These are phyloP conservation scores for Dorcoceras hygrometricum DNA, from an alignment of 257 asterid species.

Conservation along the genomic window DNA sequence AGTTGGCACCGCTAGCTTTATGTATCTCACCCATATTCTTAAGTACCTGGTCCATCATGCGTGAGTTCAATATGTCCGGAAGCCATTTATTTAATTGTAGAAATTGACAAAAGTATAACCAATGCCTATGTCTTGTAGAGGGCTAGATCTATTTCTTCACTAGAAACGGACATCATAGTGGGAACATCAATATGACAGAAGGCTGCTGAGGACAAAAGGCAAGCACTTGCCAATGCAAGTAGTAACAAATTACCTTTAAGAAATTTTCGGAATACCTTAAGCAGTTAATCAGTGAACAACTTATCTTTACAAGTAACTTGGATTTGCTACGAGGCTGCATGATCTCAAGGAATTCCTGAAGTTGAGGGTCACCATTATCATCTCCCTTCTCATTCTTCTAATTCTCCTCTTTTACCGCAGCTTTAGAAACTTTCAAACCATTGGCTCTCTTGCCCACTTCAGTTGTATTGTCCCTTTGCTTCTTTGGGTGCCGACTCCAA, in stretches of 20 bases:
- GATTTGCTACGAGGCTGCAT: conserved; percentile 81
- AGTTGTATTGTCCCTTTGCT: conserved; percentile 43
- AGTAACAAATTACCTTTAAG: background rate
- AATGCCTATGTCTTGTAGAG: conserved; percentile 4
- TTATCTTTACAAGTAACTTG: conserved; percentile 27
- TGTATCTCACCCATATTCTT: conserved; percentile 98
- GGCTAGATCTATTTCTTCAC: background rate
- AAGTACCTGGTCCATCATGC: conserved; percentile 53
- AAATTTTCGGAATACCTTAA: background rate
- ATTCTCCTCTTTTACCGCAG: conserved; percentile 36
- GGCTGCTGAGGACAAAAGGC: conserved; percentile 6
- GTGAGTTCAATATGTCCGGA: conserved; percentile 20
- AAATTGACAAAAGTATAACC: conserved; percentile 1
- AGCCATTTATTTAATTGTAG: conserved; percentile 3
- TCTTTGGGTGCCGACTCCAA: conserved; percentile 81
- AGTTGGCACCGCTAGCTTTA: conserved; percentile 85
- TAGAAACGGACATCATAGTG: background rate
- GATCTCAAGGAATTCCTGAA: conserved; percentile 82
- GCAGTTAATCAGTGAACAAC: background rate
- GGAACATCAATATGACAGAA: conserved; percentile 8
- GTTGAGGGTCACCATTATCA: conserved; percentile 60
- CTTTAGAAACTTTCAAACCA: conserved; percentile 32
- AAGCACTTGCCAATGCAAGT: background rate
- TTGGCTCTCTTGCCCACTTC: conserved; percentile 37
- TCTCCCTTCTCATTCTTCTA: conserved; percentile 41